phyloP scores from a whole-genome alignment of 257 asterid genomes.

The Capsicum rhomboideum region DNA sequence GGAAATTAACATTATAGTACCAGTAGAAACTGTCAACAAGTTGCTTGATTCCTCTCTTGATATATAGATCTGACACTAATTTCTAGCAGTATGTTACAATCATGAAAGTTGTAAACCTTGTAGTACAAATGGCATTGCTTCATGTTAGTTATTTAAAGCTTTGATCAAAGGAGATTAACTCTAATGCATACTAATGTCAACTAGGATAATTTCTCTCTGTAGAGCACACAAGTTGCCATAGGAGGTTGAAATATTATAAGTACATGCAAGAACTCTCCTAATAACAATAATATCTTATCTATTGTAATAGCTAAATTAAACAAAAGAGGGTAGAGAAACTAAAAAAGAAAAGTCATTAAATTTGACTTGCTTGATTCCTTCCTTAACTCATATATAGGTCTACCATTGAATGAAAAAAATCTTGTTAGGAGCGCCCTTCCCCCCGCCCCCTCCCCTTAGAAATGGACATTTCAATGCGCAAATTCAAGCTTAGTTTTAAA shows the following conservation, averaged over 20 bases:
- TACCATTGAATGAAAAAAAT: not conserved
- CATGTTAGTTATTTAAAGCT: not conserved
- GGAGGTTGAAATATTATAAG: not conserved
- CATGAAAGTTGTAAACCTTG: not conserved
- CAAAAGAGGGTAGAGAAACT: too few species aligned
- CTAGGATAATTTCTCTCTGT: not conserved
- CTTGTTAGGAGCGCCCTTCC: too few species aligned
- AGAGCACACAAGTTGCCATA: not conserved
- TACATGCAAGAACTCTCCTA: not conserved
- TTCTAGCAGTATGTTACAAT: not conserved
- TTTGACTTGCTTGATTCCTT: too few species aligned
- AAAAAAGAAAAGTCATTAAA: too few species aligned
- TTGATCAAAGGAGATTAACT: not conserved
- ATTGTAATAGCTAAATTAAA: too few species aligned
- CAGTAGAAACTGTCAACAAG: too few species aligned
- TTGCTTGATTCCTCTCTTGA: not conserved
- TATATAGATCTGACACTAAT: not conserved
- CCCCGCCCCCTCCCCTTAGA: accelerated
- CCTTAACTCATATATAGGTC: too few species aligned
- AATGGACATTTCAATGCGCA: too few species aligned
- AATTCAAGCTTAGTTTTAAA: too few species aligned
- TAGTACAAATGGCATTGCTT: not conserved
- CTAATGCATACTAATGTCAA: not conserved
- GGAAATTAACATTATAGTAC: too few species aligned
- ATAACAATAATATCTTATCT: not conserved